These are phyloP conservation scores for Oryza nivara DNA, from an alignment of 176 grass and related monocot genomes.

Conservation along the genomic window DNA sequence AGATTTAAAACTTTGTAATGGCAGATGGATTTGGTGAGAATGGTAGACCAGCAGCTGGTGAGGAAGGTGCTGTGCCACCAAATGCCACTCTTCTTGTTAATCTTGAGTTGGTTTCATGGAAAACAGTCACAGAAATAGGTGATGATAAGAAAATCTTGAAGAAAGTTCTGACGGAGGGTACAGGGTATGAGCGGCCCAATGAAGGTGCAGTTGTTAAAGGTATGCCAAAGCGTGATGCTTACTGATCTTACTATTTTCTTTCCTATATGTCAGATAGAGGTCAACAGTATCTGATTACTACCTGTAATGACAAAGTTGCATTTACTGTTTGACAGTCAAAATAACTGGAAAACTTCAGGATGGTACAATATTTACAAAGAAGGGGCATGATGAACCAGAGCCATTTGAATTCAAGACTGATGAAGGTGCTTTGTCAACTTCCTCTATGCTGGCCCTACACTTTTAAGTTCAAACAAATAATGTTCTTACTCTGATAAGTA, in stretches of 20 bases:
- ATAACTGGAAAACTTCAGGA: conserved; percentile 81
- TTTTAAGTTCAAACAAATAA: not conserved
- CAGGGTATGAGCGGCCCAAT: conserved; percentile 82
- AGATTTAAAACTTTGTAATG: not conserved
- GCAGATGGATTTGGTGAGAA: conserved; percentile 93
- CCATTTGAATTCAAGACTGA: conserved; percentile 90
- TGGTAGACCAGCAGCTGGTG: conserved; percentile 65
- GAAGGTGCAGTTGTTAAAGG: conserved; percentile 86
- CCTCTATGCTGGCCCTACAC: not conserved
- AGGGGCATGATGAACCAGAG: conserved; percentile 71
- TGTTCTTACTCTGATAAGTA: not conserved
- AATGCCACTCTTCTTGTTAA: conserved; percentile 68
- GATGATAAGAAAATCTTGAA: conserved; percentile 98
- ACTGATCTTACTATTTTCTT: not conserved
- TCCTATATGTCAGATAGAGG: not conserved
- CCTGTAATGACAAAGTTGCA: conserved; percentile 12
- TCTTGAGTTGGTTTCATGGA: conserved; percentile 92
- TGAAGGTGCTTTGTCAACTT: conserved; percentile 61
- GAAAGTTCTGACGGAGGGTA: conserved; percentile 88
- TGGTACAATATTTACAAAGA: conserved; percentile 81
- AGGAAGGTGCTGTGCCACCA: conserved; percentile 66
- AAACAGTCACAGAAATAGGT: conserved; percentile 92
- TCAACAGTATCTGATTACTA: not conserved
- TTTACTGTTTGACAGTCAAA: conserved; percentile 67
- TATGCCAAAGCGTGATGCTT: conserved; percentile 22